A percentile compares a stretch with the other conserved stretches of the same genome.
These are phyloP conservation scores for Parastagonospora avenae DNA, from an alignment of 2,329 filamentous ascomycete genomes.

Conservation along the genomic window DNA sequence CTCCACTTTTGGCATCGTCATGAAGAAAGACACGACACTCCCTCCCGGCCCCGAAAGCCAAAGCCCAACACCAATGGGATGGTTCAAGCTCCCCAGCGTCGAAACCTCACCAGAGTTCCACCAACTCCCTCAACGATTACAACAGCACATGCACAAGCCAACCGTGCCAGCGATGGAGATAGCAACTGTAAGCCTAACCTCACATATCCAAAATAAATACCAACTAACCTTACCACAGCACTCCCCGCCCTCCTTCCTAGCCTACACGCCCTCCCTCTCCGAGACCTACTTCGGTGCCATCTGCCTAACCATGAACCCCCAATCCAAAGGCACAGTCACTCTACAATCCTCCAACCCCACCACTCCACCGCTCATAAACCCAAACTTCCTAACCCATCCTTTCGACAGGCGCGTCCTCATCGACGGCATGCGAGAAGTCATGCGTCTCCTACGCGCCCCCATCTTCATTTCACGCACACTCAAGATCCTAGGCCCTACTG, in stretches of 20 bases:
- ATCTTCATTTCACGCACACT: slow-evolving; percentile 48
- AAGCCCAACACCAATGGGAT: slow-evolving; percentile 35
- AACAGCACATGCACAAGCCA: slow-evolving; percentile 51
- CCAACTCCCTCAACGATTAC: slow-evolving; percentile 49
- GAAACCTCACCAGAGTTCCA: slow-evolving; percentile 55
- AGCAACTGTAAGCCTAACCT: slow-evolving; percentile 25
- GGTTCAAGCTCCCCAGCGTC: slow-evolving; percentile 43
- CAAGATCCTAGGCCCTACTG: slow-evolving; percentile 43
- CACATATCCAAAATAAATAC: background rate
- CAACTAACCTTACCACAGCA: background rate
- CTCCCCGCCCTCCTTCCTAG: slow-evolving; percentile 1
- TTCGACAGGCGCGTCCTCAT: slow-evolving; percentile 52
- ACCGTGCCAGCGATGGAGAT: slow-evolving; percentile 64
- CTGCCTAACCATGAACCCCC: slow-evolving; percentile 54
- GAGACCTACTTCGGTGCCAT: slow-evolving; percentile 6
- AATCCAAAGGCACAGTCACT: slow-evolving; percentile 57
- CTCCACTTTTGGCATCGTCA: slow-evolving; percentile 2
- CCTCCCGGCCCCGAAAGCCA: slow-evolving; percentile 1
- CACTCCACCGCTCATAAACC: slow-evolving; percentile 56
- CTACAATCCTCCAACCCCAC: slow-evolving; percentile 58
- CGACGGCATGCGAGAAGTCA: slow-evolving; percentile 47
- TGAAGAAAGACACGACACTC: slow-evolving; percentile 2
- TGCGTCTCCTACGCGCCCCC: slow-evolving; percentile 41
- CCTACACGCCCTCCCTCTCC: background rate
- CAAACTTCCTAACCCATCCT: slow-evolving; percentile 55